Evolutionary conservation across 371 early-diverging fungal species (phyloP), one percentile per base, ranked within the genome.

Genomic region (Mucor velutinosus): DNA sequence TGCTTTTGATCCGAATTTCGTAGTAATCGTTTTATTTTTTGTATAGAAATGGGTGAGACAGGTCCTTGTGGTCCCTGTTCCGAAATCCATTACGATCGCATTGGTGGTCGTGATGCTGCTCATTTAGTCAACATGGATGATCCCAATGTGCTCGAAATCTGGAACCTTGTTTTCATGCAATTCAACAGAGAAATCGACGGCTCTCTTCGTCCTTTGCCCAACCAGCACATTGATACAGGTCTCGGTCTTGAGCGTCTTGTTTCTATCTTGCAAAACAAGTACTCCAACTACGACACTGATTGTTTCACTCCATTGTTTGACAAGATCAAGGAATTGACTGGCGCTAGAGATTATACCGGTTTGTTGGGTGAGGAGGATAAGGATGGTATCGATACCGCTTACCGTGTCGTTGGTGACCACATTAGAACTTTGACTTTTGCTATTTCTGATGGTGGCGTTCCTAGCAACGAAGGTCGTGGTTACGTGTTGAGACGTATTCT

Each of bases 1-100:
- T 60, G 10, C 27, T 27, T 41, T n/a, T n/a, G 33, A 57, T 11
- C 25, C 14, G 11, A 4, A 11, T 57, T 15, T 4, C 2, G 23
- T 27, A 55, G 8, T 21, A n/a, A 37, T n/a, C 33, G 10, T 7
- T 6, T 10, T 21, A 47, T 11, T 39, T 68, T 58, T 39, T 33
- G 37, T 35, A 27, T 65, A 89, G 96, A 99, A 88, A 99, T 99
- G 99, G 99, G 99, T 58, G 98, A 97, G 66, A 93, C 92, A 60
- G 99, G 99, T 25, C 99, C 99, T n/a, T 99, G 99, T 77, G 99
- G 99, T 45, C 99, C 99, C 35, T 99, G 99, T 86, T 94, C 95
- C 56, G 99, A 99, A 86, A 95, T 99, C 72, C 99, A 99, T 83
- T 99, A 91, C 77, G 99, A 99, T 85, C 91, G 99, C 67, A 97